Evolutionary conservation across 805 yeast species (phyloP), one percentile per base, ranked within the genome.

Genomic region (Schwanniomyces occidentalis): DNA sequence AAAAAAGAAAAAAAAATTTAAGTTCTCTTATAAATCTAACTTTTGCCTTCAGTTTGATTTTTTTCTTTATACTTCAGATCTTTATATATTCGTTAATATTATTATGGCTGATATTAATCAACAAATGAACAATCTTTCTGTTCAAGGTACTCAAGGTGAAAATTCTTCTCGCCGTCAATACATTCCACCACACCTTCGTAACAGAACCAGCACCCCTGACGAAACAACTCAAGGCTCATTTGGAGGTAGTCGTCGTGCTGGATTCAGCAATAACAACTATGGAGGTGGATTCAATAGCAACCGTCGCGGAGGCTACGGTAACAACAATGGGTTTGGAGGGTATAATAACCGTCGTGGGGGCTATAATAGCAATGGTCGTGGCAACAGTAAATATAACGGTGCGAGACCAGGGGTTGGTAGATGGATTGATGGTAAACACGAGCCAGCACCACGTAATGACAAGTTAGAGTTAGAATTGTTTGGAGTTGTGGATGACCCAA

Each of bases 341-440:
- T 40, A 48, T 31, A 42, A 44, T 31, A 42, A 42, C 15, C 48
- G 58, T 39, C 43, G 54, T 42, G 61, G 68, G 43, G 62, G 65
- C 32, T 30, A 32, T 32, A 33, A 42, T 31, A 38, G 48, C 27
- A 51, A 54, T 17, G 48, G 55, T 37, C 54, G 63, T 42, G 60
- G 63, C 39, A 56, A 61, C 44, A 56, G 48, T 31, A 49, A 56
- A 47, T 41, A 34, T 32, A 41, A 51, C 42, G 56, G 50, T 29
- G 56, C 61, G 29, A 62, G 69, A 46, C 65, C 69, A 23, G 83
- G 82, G 46, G 83, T 78, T 48, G 99, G 99, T 51, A 73, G 74
- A 46, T 93, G 88, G 77, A 82, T 72, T 36, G 84, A 89, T 56
- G 98, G 97, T 51, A 78, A 78, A 56, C 98, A 91, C 61, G 72